These are phyloP conservation scores for Pythium biforme DNA, from an alignment of 352 stramenopile genomes.

Conservation along the genomic window DNA sequence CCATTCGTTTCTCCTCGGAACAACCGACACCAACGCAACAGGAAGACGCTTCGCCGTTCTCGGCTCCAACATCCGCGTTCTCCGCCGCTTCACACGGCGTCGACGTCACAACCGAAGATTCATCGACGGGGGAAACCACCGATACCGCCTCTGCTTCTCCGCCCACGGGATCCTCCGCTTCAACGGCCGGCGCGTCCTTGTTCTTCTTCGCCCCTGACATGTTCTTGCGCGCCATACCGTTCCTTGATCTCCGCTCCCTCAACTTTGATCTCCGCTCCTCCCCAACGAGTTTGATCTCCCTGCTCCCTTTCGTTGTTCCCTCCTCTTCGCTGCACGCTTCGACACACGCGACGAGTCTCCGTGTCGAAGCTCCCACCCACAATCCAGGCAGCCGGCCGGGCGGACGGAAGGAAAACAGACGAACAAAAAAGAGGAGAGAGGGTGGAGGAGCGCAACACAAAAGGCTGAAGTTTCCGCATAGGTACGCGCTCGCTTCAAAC, in stretches of 20 bases:
- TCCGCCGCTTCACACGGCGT: background rate
- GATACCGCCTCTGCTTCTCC: constrained; percentile 25
- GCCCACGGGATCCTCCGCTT: background rate
- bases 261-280: constrained; percentile 8
- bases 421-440: constrained; percentile 7
- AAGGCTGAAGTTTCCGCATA: constrained; percentile 2
- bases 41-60: background rate
- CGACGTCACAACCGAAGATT: constrained; percentile 2
- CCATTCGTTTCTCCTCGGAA: background rate
- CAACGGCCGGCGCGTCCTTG: constrained; percentile 41
- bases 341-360: constrained; percentile 14
- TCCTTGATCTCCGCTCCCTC: background rate
- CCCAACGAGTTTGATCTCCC: background rate
- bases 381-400: background rate
- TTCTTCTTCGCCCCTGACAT: constrained; percentile 8
- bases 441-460: constrained; percentile 10
- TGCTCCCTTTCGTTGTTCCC: constrained; percentile 1
- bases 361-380: background rate
- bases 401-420: constrained; percentile 3
- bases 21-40: background rate
- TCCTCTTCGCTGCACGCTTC: constrained; percentile 3
- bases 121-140: constrained; percentile 10
- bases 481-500: background rate
- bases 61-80: background rate
- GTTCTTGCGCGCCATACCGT: constrained; percentile 18